phyloP scores from a whole-genome alignment of 1,284 basidiomycete genomes.

The Ustilago sp. region DNA sequence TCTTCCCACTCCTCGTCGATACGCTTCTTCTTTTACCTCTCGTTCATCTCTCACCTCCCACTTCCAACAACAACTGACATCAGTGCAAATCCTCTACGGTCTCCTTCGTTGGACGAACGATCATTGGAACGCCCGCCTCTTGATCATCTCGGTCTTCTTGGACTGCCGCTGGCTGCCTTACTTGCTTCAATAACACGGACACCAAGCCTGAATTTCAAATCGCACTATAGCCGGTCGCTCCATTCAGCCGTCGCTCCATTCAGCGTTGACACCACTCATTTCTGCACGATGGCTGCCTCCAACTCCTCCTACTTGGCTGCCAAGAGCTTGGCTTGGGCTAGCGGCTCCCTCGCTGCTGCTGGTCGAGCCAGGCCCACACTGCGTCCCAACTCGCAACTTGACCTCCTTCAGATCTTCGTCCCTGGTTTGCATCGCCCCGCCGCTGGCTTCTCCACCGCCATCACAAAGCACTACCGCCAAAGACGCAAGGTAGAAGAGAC shows the following conservation, averaged over 20 bases:
- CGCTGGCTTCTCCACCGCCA: conserved; percentile 37
- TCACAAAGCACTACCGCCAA: conserved; percentile 47
- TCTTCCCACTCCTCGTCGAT: not conserved
- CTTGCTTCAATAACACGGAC: not conserved
- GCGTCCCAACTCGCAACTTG: conserved; percentile 35
- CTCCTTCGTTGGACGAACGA: conserved; percentile 3
- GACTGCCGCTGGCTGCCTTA: not conserved
- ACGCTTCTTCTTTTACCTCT: not conserved
- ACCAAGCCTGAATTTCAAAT: not conserved
- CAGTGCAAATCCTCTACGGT: not conserved
- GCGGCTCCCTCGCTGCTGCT: conserved; percentile 42
- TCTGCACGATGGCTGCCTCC: conserved; percentile 21
- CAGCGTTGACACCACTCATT: not conserved
- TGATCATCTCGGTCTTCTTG: not conserved
- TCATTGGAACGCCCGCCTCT: not conserved
- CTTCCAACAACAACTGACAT: not conserved
- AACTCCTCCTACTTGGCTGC: conserved; percentile 37
- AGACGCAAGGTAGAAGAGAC: conserved; percentile 39
- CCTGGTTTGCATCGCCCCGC: conserved; percentile 33
- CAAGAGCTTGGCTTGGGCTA: conserved; percentile 50
- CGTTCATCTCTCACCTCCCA: conserved; percentile 3
- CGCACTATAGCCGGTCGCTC: not conserved
- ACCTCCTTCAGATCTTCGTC: conserved; percentile 52
- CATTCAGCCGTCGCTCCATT: not conserved
- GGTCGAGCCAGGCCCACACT: conserved; percentile 29